Evolutionary conservation across 164 flowering plant species (phyloP).

Genomic region (Nymphaea colorata): DNA sequence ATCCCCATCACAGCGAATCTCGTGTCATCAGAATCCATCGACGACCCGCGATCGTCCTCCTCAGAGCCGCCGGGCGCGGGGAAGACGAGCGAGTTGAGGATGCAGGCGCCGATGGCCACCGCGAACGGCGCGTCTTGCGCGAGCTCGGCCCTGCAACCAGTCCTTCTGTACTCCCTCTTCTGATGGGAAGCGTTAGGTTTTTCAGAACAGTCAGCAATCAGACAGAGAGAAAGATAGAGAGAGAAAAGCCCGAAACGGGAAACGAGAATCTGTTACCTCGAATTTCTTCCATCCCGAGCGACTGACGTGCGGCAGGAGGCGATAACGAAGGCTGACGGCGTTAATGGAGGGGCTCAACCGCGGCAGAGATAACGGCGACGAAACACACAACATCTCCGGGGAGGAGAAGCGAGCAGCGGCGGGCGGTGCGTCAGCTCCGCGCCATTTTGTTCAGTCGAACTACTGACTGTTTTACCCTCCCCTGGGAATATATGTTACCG

Average conservation of each 20-base stretch:
- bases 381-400: background rate
- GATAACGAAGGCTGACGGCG: background rate
- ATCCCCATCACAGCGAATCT: slow-evolving; percentile 80
- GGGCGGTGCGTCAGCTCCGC: too few relatives aligned
- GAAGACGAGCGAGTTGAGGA: slow-evolving; percentile 57
- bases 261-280: background rate
- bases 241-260: background rate
- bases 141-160: slow-evolving; percentile 53
- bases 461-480: too few relatives aligned
- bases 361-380: background rate
- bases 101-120: slow-evolving; percentile 56
- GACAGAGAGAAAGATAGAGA: background rate
- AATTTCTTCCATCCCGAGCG: background rate
- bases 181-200: slow-evolving; percentile 6
- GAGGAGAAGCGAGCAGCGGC: background rate
- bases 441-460: too few relatives aligned
- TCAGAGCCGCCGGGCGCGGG: slow-evolving; percentile 17
- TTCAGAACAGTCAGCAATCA: background rate
- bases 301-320: background rate
- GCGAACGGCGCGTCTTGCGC: slow-evolving; percentile 59
- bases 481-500: too few relatives aligned
- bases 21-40: slow-evolving; percentile 38
- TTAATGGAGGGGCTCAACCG: background rate
- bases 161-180: slow-evolving; percentile 17
- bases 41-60: slow-evolving; percentile 21